Conservation (phyloP, 257 asterid genomes). For the Scutellaria barbata region DNA sequence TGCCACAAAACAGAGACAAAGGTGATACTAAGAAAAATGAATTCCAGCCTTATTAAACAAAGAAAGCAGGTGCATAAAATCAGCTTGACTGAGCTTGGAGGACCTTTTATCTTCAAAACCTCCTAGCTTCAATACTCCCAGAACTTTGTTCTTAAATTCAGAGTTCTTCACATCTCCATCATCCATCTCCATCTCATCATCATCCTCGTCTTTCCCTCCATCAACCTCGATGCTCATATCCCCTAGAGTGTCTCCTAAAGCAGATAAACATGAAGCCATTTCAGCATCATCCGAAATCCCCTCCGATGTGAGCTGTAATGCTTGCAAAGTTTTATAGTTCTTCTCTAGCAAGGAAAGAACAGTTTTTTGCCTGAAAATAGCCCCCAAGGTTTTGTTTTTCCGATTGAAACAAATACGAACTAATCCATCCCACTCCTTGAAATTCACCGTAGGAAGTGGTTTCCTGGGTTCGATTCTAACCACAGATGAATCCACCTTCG, state of each 20-base stretch:
- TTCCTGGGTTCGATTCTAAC: conserved; percentile 90
- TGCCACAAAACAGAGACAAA: no score
- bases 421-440: conserved; percentile 98
- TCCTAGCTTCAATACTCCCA: conserved; percentile 70
- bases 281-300: conserved; percentile 55
- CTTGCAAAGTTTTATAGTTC: conserved; percentile 87
- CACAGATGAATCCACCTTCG: conserved; percentile 94
- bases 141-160: conserved; percentile 71
- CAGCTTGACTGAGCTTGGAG: conserved; percentile 77
- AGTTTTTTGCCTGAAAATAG: conserved; percentile 76
- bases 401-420: conserved; percentile 92
- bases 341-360: conserved; percentile 76
- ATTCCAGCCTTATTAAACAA: no score
- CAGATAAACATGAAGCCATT: conserved; percentile 59
- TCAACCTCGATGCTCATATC: conserved; percentile 64
- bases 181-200: conserved; percentile 74
- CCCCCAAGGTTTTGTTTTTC: conserved; percentile 82
- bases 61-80: conserved; percentile 83
- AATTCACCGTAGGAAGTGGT: conserved; percentile 78
- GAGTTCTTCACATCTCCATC: conserved; percentile 60
- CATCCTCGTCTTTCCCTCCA: conserved; percentile 58
- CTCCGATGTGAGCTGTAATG: conserved; percentile 59
- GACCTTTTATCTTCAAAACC: conserved; percentile 77
- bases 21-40: no score
- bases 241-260: conserved; percentile 75